Evolutionary conservation across 345 rosid genomes (phyloP).

Genomic region (Lenwebbia sp.): DNA sequence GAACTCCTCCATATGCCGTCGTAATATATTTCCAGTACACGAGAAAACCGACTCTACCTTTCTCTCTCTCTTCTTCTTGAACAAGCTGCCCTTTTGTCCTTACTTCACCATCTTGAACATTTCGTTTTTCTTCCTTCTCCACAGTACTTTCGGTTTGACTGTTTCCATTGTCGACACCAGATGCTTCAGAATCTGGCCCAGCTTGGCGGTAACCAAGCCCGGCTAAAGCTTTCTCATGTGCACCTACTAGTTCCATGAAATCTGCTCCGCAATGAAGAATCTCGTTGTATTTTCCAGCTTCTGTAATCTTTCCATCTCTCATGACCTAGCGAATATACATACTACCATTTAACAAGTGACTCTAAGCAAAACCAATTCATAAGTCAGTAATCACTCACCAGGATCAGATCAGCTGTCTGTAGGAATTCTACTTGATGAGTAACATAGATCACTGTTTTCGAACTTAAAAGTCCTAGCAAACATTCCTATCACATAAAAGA

Average conservation of each 20-base stretch:
- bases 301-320: constrained; percentile 71
- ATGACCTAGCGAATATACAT: constrained; percentile 36
- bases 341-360: not conserved
- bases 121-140: constrained; percentile 11
- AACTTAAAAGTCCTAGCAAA: constrained; percentile 32
- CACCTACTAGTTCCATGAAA: constrained; percentile 72
- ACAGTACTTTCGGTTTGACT: not conserved
- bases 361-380: not conserved
- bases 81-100: constrained; percentile 58
- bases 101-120: constrained; percentile 17
- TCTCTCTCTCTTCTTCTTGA: constrained; percentile 86
- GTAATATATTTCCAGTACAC: constrained; percentile 68
- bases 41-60: constrained; percentile 60
- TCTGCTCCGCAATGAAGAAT: constrained; percentile 53
- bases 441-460: constrained; percentile 65
- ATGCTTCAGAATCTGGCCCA: constrained; percentile 9
- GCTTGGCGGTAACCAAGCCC: constrained; percentile 28
- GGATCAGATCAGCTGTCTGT: constrained; percentile 62
- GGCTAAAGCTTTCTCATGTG: constrained; percentile 55
- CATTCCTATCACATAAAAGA: constrained; percentile 36
- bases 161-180: constrained; percentile 8
- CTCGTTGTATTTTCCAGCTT: constrained; percentile 60
- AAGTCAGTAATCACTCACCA: constrained; percentile 21
- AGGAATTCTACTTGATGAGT: constrained; percentile 87
- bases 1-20: constrained; percentile 52